Percentiles rank a stretch among this genome's conserved stretches.
Evolutionary conservation across 176 grass and related monocot genomes (phyloP).

Genomic region (Bolboschoenus planiculmis): DNA sequence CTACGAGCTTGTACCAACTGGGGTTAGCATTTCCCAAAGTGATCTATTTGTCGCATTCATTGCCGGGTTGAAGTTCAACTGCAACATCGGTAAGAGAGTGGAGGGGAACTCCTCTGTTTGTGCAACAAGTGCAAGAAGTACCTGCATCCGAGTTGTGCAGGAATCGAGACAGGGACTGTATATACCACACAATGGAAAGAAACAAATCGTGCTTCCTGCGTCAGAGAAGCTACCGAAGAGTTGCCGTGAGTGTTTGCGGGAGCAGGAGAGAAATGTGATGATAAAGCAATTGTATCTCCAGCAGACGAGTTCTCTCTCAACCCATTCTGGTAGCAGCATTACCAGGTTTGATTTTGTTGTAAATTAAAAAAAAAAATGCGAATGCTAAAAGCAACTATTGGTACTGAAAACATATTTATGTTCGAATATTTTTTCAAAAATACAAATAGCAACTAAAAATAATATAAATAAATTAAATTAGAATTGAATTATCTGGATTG

Average conservation of each 20-base stretch:
- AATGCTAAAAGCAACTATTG: too few relatives aligned
- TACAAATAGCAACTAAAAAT: too few relatives aligned
- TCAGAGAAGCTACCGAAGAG: not conserved
- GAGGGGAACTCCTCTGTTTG: not conserved
- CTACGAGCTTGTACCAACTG: too few relatives aligned
- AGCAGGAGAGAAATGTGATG: not conserved
- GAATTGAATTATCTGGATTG: too few relatives aligned
- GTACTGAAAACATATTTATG: too few relatives aligned
- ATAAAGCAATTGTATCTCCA: not conserved
- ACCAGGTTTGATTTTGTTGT: not conserved
- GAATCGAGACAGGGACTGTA: not conserved
- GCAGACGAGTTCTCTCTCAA: not conserved
- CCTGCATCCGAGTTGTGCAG: not conserved
- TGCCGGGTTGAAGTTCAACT: not conserved
- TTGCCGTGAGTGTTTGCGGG: not conserved
- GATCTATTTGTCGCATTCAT: not conserved
- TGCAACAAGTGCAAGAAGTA: not conserved
- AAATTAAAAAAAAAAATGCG: too few relatives aligned
- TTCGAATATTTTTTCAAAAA: too few relatives aligned
- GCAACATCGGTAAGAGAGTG: not conserved
- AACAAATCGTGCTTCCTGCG: not conserved
- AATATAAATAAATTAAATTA: too few relatives aligned
- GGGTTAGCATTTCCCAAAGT: not conserved
- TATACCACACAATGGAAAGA: not conserved
- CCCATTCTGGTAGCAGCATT: not conserved